Evolutionary conservation across 768 basidiomycete species (phyloP).

Genomic region (Panaeolus papilionaceus): DNA sequence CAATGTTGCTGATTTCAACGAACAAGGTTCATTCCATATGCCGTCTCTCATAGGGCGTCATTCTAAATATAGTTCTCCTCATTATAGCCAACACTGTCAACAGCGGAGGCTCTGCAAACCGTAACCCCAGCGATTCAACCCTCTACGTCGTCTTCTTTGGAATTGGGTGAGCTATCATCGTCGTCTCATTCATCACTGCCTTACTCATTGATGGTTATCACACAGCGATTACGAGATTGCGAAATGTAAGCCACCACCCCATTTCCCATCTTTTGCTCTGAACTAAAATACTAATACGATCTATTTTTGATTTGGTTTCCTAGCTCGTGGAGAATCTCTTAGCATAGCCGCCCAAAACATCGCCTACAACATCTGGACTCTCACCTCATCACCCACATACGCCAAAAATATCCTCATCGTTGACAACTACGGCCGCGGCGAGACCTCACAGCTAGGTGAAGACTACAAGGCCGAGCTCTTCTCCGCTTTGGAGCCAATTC

Average conservation of each 20-base stretch:
- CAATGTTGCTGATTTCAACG: slow-evolving; percentile 30
- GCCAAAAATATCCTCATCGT: slow-evolving; percentile 57
- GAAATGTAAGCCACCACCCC: slow-evolving; percentile 18
- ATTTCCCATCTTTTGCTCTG: neutral
- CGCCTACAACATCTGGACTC: slow-evolving; percentile 42
- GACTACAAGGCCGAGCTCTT: slow-evolving; percentile 52
- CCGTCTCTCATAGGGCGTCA: slow-evolving; percentile 1
- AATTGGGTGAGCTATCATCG: slow-evolving; percentile 45
- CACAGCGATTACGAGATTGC: slow-evolving; percentile 23
- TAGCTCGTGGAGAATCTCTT: slow-evolving; percentile 30
- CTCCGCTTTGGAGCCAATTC: slow-evolving; percentile 42
- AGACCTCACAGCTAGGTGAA: slow-evolving; percentile 44
- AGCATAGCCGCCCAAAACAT: slow-evolving; percentile 45
- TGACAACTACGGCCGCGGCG: slow-evolving; percentile 58
- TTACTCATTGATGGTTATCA: slow-evolving; percentile 11
- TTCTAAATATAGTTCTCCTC: slow-evolving; percentile 29
- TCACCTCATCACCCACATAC: slow-evolving; percentile 51
- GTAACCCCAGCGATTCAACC: slow-evolving; percentile 41
- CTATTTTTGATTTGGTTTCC: neutral
- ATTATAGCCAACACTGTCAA: slow-evolving; percentile 33
- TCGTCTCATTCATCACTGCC: neutral
- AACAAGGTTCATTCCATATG: slow-evolving; percentile 30
- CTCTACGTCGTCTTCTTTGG: slow-evolving; percentile 61
- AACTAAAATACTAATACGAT: slow-evolving; percentile 18
- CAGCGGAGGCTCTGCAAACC: neutral